Conservation (phyloP, 2,329 filamentous ascomycete genomes). For the Elsinoe australis region DNA sequence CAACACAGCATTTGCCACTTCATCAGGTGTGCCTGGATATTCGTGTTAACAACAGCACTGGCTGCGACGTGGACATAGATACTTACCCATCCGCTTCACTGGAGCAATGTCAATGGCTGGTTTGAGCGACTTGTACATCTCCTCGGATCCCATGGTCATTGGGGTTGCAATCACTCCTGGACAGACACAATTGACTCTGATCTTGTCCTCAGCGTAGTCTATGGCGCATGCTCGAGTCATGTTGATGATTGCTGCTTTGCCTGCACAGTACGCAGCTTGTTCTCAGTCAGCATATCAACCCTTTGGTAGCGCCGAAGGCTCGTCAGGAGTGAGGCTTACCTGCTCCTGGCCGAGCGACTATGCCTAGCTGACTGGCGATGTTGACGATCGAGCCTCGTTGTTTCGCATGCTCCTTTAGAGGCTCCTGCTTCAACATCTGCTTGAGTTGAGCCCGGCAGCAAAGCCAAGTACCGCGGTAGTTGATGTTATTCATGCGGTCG, state of each 20-base stretch:
- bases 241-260: slow-evolving; percentile 41
- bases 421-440: slow-evolving; percentile 40
- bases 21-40: slow-evolving; percentile 40
- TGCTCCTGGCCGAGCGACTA: slow-evolving; percentile 38
- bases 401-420: slow-evolving; percentile 22
- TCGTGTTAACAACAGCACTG: slow-evolving; percentile 40
- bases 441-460: slow-evolving; percentile 38
- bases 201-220: slow-evolving; percentile 40
- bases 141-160: slow-evolving; percentile 31
- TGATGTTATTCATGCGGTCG: slow-evolving; percentile 37
- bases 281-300: background rate
- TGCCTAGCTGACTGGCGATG: slow-evolving; percentile 38
- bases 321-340: slow-evolving; percentile 35
- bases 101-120: slow-evolving; percentile 29
- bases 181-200: slow-evolving; percentile 42
- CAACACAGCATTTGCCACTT: slow-evolving; percentile 42
- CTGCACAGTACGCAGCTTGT: slow-evolving; percentile 43
- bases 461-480: slow-evolving; percentile 42
- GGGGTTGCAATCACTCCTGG: slow-evolving; percentile 43
- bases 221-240: slow-evolving; percentile 44
- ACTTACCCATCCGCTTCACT: slow-evolving; percentile 20
- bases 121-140: slow-evolving; percentile 29
- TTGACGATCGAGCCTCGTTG: slow-evolving; percentile 34
- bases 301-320: background rate
- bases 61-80: slow-evolving; percentile 37